phyloP scores from a whole-genome alignment of 441 rosid genomes.

The Adansonia rubrostipa region DNA sequence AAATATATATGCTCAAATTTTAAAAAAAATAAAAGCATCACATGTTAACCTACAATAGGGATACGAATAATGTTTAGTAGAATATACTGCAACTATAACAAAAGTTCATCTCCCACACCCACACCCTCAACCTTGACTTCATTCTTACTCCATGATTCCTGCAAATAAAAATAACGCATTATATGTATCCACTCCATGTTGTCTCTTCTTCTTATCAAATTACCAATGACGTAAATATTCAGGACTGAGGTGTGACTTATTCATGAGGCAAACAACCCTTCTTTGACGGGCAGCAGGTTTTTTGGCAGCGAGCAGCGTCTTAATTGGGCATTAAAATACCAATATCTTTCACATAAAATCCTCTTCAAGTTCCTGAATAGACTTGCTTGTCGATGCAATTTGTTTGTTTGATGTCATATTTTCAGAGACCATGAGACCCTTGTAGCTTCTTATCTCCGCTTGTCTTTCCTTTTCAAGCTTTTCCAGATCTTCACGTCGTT shows the following conservation, averaged over 20 bases:
- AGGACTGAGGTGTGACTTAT: too few relatives aligned
- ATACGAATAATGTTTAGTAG: slow-evolving; percentile 17
- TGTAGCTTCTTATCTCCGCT: slow-evolving; percentile 92
- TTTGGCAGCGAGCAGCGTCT: too few relatives aligned
- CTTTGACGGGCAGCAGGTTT: too few relatives aligned
- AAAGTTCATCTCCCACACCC: slow-evolving; percentile 13
- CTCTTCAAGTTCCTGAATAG: slow-evolving; percentile 95
- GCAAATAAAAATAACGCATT: background rate
- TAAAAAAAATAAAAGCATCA: background rate
- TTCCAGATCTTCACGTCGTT: too few relatives aligned
- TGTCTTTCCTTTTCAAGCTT: slow-evolving; percentile 84
- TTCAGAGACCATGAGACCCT: slow-evolving; percentile 93
- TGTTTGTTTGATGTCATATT: slow-evolving; percentile 98
- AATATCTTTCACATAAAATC: slow-evolving; percentile 41
- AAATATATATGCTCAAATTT: background rate
- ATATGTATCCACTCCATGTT: background rate
- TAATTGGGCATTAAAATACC: too few relatives aligned
- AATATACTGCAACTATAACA: background rate
- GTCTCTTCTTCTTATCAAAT: background rate
- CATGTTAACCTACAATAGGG: slow-evolving; percentile 22
- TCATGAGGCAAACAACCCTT: background rate
- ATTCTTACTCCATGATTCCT: slow-evolving; percentile 9
- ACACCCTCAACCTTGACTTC: slow-evolving; percentile 2
- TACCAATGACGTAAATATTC: background rate
- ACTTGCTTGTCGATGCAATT: slow-evolving; percentile 78